Evolutionary conservation across 202 grass and related monocot species (phyloP), one percentile per base, ranked within the genome.

Genomic region (Digitaria exilis): DNA sequence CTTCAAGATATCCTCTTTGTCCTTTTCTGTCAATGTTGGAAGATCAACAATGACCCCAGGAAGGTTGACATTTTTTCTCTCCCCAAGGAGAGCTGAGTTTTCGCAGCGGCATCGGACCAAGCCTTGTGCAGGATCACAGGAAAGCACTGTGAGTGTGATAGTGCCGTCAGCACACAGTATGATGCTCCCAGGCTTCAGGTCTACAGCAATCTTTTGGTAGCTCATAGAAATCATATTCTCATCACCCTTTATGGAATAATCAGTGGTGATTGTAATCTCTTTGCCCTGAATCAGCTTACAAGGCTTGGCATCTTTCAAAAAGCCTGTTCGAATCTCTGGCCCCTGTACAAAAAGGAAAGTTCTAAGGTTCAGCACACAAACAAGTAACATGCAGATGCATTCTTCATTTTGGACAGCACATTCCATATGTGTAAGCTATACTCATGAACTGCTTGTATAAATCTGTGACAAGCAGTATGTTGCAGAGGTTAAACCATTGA

Each of bases 1-100:
- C 59, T 88, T 74, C 2, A 97, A 55, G 42, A 97, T 97, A 81
- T 97, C 92, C 26, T 76, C 86, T 84, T 89, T 97, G 80, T 92
- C 94, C 75, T 97, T 97, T 34, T 97, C 92, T 28, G 90, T 94
- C 18, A 94, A 76, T 49, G 94, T 94, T 69, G 92, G 90, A 29
- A 94, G 87, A 89, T 97, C 92, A 10, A 97, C 92, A 32, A 97
- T 57, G 12, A 97, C 92, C 3, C 95, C 88, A 48, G 92, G 92
- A 63, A 97, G 84, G 80, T 97, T 94, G 15, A 97, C 90, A 76
- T 97, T 97, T 69, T 94, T 94, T 57, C 90, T 89, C 73, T 94
- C 95, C 31, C 95, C 92, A 7, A 97, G 81, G 0, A 91, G 37
- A n/a, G 95, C 79, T 24, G 92, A 91, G 79, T 97, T 97, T 76